Base-by-base conservation (phyloP, 495 filamentous ascomycete species). In the Talaromyces nanjingensis region DNA sequence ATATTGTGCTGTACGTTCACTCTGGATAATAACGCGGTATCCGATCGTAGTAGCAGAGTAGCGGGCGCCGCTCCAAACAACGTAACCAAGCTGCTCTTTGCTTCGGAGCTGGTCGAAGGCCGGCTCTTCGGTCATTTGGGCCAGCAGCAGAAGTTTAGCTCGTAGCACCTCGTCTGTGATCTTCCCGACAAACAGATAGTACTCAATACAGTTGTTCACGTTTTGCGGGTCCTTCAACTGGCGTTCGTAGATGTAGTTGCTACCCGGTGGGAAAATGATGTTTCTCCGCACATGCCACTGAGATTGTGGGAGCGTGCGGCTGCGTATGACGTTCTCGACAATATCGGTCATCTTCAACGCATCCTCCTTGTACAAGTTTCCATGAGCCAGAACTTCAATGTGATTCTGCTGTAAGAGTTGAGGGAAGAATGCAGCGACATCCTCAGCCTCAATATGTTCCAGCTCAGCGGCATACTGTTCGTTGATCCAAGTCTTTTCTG, bases 61-160 rank as follows among this genome's bases (percentile, higher is more conserved):
- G 53, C 89, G 81, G 12, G 84, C 76, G 14, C 92, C 91, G 57
- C 89, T 93, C 78, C 90, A 96, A 1, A 99, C 94, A 54, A 98
- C 88, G 69, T 99, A 99, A 14, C 94, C 94, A 8, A 99, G 88
- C 74, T 99, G 94, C 73, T 99, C 94, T 73, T 97, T 97, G 52
- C 94, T 97, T 52, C 94, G 86, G 2, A 99, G 81, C 71, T 93
- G 90, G 73, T 99, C 90, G 72, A 98, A 99, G 25, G 86, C 89
- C 18, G 92, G 92, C 79, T 99, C 94, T 55, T 96, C 89, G 1
- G 91, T 87, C 75, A 97, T 85, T 72, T 99, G 96, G n/a, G 91
- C 87, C 59, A 97, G 82, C 8, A 99, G 82, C 53, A 92, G 80
- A 0, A 90, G 80, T 77, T 91, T 92, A 16, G 92, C 89, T 16